phyloP scores from a whole-genome alignment of 2,329 filamentous ascomycete species.

The Penicillium sp. region DNA sequence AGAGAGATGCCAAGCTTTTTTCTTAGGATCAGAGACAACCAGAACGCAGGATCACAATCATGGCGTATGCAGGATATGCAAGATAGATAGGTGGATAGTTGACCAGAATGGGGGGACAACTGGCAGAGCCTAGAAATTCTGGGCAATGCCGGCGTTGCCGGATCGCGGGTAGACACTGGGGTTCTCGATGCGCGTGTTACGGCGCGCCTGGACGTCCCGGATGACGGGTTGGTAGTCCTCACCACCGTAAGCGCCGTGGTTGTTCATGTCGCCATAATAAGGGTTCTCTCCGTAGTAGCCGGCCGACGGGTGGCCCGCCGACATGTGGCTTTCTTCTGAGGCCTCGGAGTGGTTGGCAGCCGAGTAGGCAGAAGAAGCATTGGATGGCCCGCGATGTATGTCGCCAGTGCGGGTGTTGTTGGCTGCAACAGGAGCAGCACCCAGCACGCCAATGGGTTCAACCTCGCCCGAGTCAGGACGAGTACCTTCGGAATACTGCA shows the following conservation, averaged over 20 bases:
- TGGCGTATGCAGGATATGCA: conserved; percentile 7
- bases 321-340: conserved; percentile 61
- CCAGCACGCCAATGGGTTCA: conserved; percentile 83
- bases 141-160: conserved; percentile 88
- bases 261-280: conserved; percentile 58
- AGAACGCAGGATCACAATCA: conserved; percentile 9
- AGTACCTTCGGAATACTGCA: conserved; percentile 65
- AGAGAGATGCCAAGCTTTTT: conserved; percentile 25
- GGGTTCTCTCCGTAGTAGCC: conserved; percentile 62
- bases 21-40: conserved; percentile 4
- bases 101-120: too few relatives aligned
- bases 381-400: conserved; percentile 87
- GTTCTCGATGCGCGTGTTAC: conserved; percentile 94
- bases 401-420: conserved; percentile 67
- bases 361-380: conserved; percentile 95
- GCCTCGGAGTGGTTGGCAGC: conserved; percentile 74
- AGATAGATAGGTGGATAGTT: not conserved
- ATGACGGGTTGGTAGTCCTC: conserved; percentile 77
- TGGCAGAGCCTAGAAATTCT: conserved; percentile 75
- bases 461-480: conserved; percentile 70
- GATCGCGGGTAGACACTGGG: conserved; percentile 88
- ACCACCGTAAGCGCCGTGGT: conserved; percentile 61
- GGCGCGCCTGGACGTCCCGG: conserved; percentile 85
- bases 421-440: conserved; percentile 67
- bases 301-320: conserved; percentile 51